These are phyloP conservation scores for Puccinellia tenuiflora DNA, from an alignment of 176 grass and related monocot species.

Conservation along the genomic window DNA sequence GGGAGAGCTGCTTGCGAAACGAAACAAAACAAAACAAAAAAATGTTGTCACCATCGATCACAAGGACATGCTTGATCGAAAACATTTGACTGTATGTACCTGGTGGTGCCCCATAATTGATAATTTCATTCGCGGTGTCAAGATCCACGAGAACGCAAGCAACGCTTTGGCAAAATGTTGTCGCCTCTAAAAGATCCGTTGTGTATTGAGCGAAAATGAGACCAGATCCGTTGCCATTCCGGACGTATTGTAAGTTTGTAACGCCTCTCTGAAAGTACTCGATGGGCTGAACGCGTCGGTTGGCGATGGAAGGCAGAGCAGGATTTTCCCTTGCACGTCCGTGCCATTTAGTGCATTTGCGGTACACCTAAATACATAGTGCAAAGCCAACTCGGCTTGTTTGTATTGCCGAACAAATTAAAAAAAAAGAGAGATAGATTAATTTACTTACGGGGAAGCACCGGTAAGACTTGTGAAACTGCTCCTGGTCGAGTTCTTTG, in stretches of 20 bases:
- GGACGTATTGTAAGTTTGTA: too few species aligned
- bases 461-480: too few species aligned
- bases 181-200: accelerated
- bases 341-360: too few species aligned
- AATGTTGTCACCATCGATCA: not conserved
- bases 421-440: too few species aligned
- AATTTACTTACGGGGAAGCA: too few species aligned
- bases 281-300: not conserved
- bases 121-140: not conserved
- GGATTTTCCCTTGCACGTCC: too few species aligned
- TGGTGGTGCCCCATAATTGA: not conserved
- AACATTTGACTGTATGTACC: not conserved
- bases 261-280: not conserved
- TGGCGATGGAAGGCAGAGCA: too few species aligned
- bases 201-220: slow-evolving; percentile 15
- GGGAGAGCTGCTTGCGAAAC: not conserved
- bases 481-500: too few species aligned
- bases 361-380: too few species aligned
- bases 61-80: not conserved
- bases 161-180: not conserved
- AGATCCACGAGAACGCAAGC: slow-evolving; percentile 28
- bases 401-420: too few species aligned
- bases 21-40: not conserved
- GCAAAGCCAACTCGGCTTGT: too few species aligned
- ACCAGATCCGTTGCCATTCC: not conserved